Percentiles rank a stretch among this genome's conserved stretches.
phyloP scores from a whole-genome alignment of 2,329 filamentous ascomycete species.

The Botrytis byssoidea region DNA sequence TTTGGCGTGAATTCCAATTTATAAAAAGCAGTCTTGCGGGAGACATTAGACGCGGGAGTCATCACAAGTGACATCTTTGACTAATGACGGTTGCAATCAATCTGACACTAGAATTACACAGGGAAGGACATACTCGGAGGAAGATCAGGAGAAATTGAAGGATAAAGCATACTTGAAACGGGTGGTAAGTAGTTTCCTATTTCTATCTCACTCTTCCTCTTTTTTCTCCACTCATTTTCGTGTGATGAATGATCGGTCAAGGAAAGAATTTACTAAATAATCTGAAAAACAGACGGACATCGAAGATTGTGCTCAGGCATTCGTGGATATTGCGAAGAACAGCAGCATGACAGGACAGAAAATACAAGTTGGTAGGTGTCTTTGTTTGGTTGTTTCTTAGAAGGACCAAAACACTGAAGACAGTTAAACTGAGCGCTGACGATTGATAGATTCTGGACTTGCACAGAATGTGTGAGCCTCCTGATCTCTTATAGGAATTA shows the following conservation, averaged over 20 bases:
- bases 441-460: slow-evolving; percentile 13
- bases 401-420: not conserved
- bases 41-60: not conserved
- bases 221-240: no score
- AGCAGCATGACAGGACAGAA: slow-evolving; percentile 39
- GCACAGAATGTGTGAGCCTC: slow-evolving; percentile 8
- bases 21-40: not conserved
- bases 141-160: slow-evolving; percentile 49
- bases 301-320: slow-evolving; percentile 55
- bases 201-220: not conserved
- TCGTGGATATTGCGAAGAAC: slow-evolving; percentile 53
- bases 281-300: slow-evolving; percentile 44
- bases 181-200: slow-evolving; percentile 43
- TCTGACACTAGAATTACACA: not conserved
- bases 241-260: not conserved
- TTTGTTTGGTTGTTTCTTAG: no score
- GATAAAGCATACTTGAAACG: slow-evolving; percentile 54
- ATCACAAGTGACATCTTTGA: not conserved
- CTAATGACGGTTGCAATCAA: not conserved
- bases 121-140: slow-evolving; percentile 53
- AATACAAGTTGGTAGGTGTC: slow-evolving; percentile 36
- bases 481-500: not conserved
- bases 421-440: not conserved
- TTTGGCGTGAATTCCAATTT: not conserved
- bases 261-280: not conserved